Conservation (phyloP, 140 eudicot species). For the Anethum foeniculum region DNA sequence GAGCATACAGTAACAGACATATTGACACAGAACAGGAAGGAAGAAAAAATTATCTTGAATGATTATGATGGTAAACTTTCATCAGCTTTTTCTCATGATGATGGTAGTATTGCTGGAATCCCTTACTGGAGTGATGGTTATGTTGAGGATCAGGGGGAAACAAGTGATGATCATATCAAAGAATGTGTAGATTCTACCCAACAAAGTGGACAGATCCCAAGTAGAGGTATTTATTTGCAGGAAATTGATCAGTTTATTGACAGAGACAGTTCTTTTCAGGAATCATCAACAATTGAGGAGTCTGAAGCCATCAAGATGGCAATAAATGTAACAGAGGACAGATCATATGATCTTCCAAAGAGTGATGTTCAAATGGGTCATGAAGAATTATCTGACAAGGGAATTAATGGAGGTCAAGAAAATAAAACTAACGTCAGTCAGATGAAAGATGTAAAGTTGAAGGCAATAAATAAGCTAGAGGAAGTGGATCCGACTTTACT, state of each 20-base stretch:
- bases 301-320: conserved; percentile 13
- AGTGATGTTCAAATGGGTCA: conserved; percentile 7
- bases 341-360: conserved; percentile 10
- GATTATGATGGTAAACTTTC: conserved; percentile 13
- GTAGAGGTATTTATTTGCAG: neutral
- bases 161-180: conserved; percentile 10
- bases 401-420: conserved; percentile 11
- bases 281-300: conserved; percentile 10
- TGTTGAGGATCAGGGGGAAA: conserved; percentile 19
- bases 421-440: conserved; percentile 10
- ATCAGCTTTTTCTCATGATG: conserved; percentile 8
- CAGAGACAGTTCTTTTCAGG: conserved; percentile 13
- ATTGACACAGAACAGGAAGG: conserved; percentile 13
- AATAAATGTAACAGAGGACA: neutral
- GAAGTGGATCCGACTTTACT: conserved; percentile 14
- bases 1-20: conserved; percentile 23
- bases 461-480: neutral
- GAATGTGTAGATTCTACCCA: conserved; percentile 9
- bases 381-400: conserved; percentile 9
- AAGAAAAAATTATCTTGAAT: conserved; percentile 1
- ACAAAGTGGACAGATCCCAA: neutral
- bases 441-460: conserved; percentile 14
- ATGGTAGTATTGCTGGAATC: neutral
- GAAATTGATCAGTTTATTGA: neutral
- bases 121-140: conserved; percentile 13